A percentile compares a stretch with the other conserved stretches of the same genome.
Conservation (phyloP, 352 stramenopile genomes). For the Peronospora belbahrii region DNA sequence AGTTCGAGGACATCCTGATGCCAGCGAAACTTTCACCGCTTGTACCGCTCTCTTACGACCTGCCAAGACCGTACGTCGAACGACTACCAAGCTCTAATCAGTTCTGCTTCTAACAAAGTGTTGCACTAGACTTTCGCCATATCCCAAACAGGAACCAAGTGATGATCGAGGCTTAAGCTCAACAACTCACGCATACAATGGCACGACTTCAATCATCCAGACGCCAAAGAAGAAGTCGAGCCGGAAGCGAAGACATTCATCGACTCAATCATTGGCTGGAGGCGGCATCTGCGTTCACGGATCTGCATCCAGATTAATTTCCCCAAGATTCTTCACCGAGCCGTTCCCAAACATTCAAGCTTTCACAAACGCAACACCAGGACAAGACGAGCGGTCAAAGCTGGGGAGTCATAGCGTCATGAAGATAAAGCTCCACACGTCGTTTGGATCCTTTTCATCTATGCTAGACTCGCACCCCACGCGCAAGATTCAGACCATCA, state of each 20-base stretch:
- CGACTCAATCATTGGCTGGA: constrained; percentile 15
- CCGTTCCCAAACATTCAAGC: constrained; percentile 79
- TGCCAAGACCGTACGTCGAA: constrained; percentile 60
- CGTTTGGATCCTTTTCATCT: constrained; percentile 37
- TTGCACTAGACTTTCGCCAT: constrained; percentile 48
- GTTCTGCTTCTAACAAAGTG: constrained; percentile 5
- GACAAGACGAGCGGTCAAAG: constrained; percentile 55
- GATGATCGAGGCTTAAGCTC: constrained; percentile 3
- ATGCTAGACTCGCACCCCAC: constrained; percentile 32
- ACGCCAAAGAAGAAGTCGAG: constrained; percentile 7
- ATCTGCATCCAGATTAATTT: constrained; percentile 20
- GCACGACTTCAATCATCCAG: constrained; percentile 3
- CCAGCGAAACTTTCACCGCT: constrained; percentile 55
- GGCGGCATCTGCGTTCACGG: constrained; percentile 29
- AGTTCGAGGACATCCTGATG: constrained; percentile 58
- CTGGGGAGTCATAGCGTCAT: constrained; percentile 54
- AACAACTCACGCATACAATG: not conserved
- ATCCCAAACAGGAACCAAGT: constrained; percentile 30
- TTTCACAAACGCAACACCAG: constrained; percentile 62
- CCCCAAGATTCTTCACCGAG: constrained; percentile 26
- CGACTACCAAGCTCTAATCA: not conserved
- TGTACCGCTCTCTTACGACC: constrained; percentile 37
- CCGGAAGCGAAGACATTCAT: constrained; percentile 5
- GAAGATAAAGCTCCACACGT: constrained; percentile 69
- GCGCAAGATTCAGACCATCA: constrained; percentile 72